Conservation (phyloP, 2,329 filamentous ascomycete species). For the Rachicladosporium sp. region DNA sequence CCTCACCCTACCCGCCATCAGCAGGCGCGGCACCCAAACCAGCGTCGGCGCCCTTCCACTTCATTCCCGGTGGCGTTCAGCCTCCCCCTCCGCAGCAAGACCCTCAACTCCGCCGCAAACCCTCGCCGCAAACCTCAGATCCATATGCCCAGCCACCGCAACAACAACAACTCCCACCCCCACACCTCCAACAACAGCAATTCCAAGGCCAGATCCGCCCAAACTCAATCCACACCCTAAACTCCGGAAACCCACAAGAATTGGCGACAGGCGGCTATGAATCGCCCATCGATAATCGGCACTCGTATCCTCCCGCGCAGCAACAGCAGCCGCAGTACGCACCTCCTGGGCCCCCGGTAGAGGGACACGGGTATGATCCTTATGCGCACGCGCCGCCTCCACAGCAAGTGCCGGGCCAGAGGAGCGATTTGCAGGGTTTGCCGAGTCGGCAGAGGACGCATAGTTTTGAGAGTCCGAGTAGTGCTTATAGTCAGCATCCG, state of each 20-base stretch:
- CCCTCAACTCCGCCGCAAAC: slow-evolving; percentile 16
- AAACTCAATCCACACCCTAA: slow-evolving; percentile 26
- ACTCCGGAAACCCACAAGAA: slow-evolving; percentile 33
- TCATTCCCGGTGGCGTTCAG: slow-evolving; percentile 23
- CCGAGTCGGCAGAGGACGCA: slow-evolving; percentile 16
- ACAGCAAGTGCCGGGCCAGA: slow-evolving; percentile 13
- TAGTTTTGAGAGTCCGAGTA: slow-evolving; percentile 19
- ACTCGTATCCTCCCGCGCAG: slow-evolving; percentile 22
- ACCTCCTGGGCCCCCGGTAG: neutral
- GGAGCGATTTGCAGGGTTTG: slow-evolving; percentile 11
- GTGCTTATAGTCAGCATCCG: slow-evolving; percentile 11
- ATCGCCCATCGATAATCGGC: slow-evolving; percentile 33
- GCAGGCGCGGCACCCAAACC: slow-evolving; percentile 10
- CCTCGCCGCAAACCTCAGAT: slow-evolving; percentile 13
- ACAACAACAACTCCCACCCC: slow-evolving; percentile 9
- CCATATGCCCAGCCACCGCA: slow-evolving; percentile 1
- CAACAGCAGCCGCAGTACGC: slow-evolving; percentile 1
- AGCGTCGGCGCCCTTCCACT: slow-evolving; percentile 24
- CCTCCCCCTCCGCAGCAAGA: slow-evolving; percentile 9
- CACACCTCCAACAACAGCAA: slow-evolving; percentile 21
- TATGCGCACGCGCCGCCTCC: slow-evolving; percentile 10
- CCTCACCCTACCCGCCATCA: neutral
- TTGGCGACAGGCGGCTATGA: slow-evolving; percentile 35
- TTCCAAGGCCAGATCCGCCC: slow-evolving; percentile 27
- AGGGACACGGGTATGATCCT: slow-evolving; percentile 10